Conservation (phyloP, 2,329 filamentous ascomycete species). For the Cordyceps cateniannulata region DNA sequence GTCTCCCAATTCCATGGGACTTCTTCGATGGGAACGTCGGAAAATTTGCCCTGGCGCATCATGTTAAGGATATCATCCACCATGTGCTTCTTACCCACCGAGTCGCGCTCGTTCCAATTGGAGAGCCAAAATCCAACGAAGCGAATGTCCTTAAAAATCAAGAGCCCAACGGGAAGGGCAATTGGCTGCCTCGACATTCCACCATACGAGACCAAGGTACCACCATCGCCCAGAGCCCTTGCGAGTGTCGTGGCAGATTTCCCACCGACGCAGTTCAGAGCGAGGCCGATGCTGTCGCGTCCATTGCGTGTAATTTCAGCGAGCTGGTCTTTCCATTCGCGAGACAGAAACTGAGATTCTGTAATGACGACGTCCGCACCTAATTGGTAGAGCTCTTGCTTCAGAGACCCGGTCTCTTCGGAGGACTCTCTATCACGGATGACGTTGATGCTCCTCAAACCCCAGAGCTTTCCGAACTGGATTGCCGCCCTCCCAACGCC, state of each 20-base stretch:
- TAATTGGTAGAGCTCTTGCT: conserved; percentile 44
- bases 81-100: conserved; percentile 67
- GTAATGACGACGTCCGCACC: conserved; percentile 53
- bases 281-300: conserved; percentile 66
- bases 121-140: conserved; percentile 96
- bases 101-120: conserved; percentile 73
- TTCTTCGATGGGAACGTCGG: conserved; percentile 75
- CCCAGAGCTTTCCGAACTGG: conserved; percentile 80
- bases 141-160: conserved; percentile 89
- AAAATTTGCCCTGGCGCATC: conserved; percentile 69
- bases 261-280: conserved; percentile 90
- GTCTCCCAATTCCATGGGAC: conserved; percentile 81
- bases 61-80: conserved; percentile 79
- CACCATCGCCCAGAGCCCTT: conserved; percentile 61
- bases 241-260: conserved; percentile 74
- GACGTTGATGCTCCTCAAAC: conserved; percentile 84
- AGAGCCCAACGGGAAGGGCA: conserved; percentile 68
- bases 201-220: conserved; percentile 85
- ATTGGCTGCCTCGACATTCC: conserved; percentile 90
- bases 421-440: conserved; percentile 64
- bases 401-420: conserved; percentile 56
- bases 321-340: conserved; percentile 56
- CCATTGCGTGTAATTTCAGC: conserved; percentile 64
- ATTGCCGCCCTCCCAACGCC: conserved; percentile 89
- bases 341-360: conserved; percentile 46